A percentile compares a stretch with the other conserved stretches of the same genome.
These are phyloP conservation scores for Opeltia flavorubescens DNA, from an alignment of 495 filamentous ascomycete genomes.

Conservation along the genomic window DNA sequence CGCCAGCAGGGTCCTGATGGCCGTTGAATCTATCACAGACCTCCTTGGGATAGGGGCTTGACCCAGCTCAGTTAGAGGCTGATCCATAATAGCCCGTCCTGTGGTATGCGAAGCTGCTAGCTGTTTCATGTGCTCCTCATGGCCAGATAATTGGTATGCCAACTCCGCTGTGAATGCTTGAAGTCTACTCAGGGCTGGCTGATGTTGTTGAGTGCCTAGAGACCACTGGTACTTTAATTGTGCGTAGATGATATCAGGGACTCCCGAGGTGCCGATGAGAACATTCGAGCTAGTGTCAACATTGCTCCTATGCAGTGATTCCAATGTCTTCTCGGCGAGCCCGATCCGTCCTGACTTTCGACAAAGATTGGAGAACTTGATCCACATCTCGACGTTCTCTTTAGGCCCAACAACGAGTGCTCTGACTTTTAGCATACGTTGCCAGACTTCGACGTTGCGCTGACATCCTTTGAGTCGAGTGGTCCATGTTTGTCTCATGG, in stretches of 20 bases:
- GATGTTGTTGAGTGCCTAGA: conserved; percentile 39
- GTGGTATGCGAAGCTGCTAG: conserved; percentile 24
- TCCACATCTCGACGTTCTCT: conserved; percentile 97
- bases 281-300: conserved; percentile 40
- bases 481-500: conserved; percentile 89
- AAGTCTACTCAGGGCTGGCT: conserved; percentile 61
- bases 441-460: conserved; percentile 96
- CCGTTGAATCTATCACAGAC: conserved; percentile 24
- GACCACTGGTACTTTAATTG: conserved; percentile 93
- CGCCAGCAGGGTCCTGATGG: conserved; percentile 60
- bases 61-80: background rate
- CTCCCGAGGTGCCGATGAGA: conserved; percentile 2
- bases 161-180: conserved; percentile 69
- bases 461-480: conserved; percentile 88
- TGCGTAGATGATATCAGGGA: conserved; percentile 73
- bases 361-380: conserved; percentile 96
- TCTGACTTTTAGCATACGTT: conserved; percentile 89
- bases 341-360: conserved; percentile 89
- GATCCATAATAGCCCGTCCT: background rate
- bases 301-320: conserved; percentile 46
- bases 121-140: conserved; percentile 23
- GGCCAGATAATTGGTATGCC: conserved; percentile 55
- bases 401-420: conserved; percentile 77
- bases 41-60: conserved; percentile 6
- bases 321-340: conserved; percentile 91